Percentiles rank a stretch among this genome's conserved stretches.
phyloP scores from a whole-genome alignment of 176 grass and related monocot genomes.

The bread wheat (Triticum aestivum) region DNA sequence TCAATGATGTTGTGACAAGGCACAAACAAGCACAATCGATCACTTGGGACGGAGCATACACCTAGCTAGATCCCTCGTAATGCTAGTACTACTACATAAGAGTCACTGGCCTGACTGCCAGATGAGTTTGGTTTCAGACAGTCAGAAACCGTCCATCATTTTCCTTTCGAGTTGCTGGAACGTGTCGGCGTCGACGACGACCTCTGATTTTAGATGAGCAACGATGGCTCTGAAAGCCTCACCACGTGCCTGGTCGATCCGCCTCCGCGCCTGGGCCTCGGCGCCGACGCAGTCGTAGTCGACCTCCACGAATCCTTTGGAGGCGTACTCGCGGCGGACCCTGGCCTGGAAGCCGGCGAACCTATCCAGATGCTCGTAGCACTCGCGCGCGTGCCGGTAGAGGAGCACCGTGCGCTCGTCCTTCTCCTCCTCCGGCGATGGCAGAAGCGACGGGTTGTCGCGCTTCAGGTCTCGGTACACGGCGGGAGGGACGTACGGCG shows the following conservation, averaged over 20 bases:
- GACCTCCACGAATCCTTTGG: not conserved
- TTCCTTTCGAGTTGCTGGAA: not conserved
- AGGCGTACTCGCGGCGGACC: not conserved
- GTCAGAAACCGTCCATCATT: no score
- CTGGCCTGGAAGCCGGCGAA: not conserved
- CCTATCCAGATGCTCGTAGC: not conserved
- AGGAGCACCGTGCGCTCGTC: not conserved
- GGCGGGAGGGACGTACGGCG: not conserved
- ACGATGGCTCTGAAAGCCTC: not conserved
- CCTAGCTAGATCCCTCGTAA: no score
- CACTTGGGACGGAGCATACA: no score
- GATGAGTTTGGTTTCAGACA: no score
- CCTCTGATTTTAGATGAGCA: not conserved
- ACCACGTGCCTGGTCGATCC: not conserved
- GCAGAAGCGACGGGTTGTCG: not conserved
- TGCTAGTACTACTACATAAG: no score
- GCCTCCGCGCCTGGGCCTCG: not conserved
- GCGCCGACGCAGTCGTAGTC: not conserved
- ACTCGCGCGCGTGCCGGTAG: not conserved
- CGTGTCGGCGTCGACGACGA: not conserved
- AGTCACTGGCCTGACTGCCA: no score
- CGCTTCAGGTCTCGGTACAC: not conserved
- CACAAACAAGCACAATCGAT: no score
- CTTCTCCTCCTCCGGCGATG: not conserved
- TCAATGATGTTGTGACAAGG: no score